Base-by-base conservation (phyloP, 768 basidiomycete species). In the Auriscalpium microsporum region DNA sequence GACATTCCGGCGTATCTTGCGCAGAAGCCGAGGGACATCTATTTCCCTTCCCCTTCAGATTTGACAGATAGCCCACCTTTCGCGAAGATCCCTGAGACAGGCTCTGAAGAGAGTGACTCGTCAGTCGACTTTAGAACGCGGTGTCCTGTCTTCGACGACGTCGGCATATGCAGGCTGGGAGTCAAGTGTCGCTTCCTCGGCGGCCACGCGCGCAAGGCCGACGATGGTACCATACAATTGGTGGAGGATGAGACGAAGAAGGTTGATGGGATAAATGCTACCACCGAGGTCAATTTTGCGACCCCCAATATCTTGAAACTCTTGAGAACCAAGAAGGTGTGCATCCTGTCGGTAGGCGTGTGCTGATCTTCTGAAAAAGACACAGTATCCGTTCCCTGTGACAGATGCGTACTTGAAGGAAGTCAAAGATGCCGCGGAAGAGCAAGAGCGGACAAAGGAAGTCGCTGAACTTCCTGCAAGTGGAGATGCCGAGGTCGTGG, bases 101-200 rank as follows among this genome's bases (percentile, higher is more conserved):
- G 57, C 23, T 63, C 66, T 17, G 69, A 69, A 50, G 64, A 65
- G 45, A 63, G 62, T 0, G 65, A 69, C 1, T 66, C 75, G 13
- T 77, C 78, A 5, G 52, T 83, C 28, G 78, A 81, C 65, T 53
- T 67, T 16, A 65, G 71, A 14, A 78, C 78, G 0, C 65, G 64
- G 2, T 94, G 91, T 64, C 89, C 90, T 0, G 73, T 86, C 2
- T 89, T 80, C 62, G 69, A 73, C 14, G 80, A 82, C 59, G 75
- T 76, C 16, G 93, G 92, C 1, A 79, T 83, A 60, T 96, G 93
- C 72, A 80, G 81, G 52, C 82, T 80, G 62, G 96, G 94, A 10
- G 84, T 89, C 68, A 91, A 93, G 68, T 99, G 96, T 67, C 83
- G 96, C 2, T 96, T 88, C 70, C 78, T 96, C 6, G 86, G 87